A percentile compares a stretch with the other conserved stretches of the same genome.
These are phyloP conservation scores for Linnemannia zychae DNA, from an alignment of 192 early-diverging fungal species.

Conservation along the genomic window DNA sequence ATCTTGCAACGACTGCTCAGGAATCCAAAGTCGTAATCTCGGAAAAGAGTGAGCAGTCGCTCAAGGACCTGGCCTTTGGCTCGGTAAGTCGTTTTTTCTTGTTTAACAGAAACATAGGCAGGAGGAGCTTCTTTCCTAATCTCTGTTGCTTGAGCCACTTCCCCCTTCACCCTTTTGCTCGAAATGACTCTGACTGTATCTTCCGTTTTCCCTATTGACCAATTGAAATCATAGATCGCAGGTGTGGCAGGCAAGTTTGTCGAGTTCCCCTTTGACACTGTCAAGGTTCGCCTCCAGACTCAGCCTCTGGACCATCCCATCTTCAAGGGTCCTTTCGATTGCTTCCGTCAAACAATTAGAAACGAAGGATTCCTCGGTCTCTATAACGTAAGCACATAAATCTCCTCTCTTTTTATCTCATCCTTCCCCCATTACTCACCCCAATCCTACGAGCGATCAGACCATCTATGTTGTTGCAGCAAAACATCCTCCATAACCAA, in stretches of 20 bases:
- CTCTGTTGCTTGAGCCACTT: neutral
- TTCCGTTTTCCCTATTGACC: neutral
- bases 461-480: neutral
- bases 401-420: neutral
- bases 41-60: constrained; percentile 53
- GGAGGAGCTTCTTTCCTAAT: neutral
- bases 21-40: constrained; percentile 50
- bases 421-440: neutral
- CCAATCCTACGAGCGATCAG: neutral
- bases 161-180: neutral
- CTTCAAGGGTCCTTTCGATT: constrained; percentile 87
- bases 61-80: constrained; percentile 54
- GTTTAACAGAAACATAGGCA: neutral
- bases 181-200: neutral
- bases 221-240: constrained; percentile 66
- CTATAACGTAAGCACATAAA: constrained; percentile 77
- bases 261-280: constrained; percentile 96
- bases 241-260: constrained; percentile 94
- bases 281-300: constrained; percentile 95
- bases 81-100: constrained; percentile 26
- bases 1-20: constrained; percentile 39
- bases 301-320: constrained; percentile 72
- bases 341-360: constrained; percentile 79
- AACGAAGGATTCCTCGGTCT: constrained; percentile 88
- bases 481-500: neutral